Evolutionary conservation across 1,284 basidiomycete species (phyloP), one percentile per base, ranked within the genome.

Genomic region (Cutaneotrichosporon daszewskae): DNA sequence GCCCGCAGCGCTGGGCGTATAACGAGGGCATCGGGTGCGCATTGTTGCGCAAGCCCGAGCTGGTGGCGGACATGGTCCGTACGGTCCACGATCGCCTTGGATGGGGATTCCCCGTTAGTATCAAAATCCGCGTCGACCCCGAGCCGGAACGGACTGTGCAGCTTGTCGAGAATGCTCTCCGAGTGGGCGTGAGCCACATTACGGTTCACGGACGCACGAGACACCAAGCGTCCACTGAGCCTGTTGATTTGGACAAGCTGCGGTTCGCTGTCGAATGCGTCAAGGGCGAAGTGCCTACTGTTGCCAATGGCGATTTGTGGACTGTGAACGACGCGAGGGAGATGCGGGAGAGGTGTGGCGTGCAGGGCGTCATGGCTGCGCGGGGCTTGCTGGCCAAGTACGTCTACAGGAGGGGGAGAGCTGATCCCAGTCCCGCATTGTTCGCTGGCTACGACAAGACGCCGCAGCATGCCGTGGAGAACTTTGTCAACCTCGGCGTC

Each of bases 261-360:
- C 62, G 66, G 13, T 79, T 79, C 51, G 79, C 79, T 1, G 73
- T 76, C 4, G 71, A 75, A 22, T 70, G 69, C 32, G 75, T 74
- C 1, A 70, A 71, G 20, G 76, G 76, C 0, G 53, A 68, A 29
- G 73, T 80, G 1, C 79, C 79, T 0, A 68, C 74, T 22, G 74
- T 79, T 0, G 79, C 76, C 0, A 80, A 80, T 50, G 79, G 79
- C 0, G 78, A 80, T 54, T 66, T 78, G 3, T 81, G 78, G 74
- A 71, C 67, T 9, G 53, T 71, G 11, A 57, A 60, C 14, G 78
- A 79, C 42, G 77, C 73, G 4, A 49, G 60, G 7, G 55, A 49
- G 26, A 76, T 76, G 58, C 54, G 77, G n/a, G 49, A 59, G 5
- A 58, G 62, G 37, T 77, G 75, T 0, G 74, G 75, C 0, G 77